Base-by-base conservation (phyloP, 169 alveolate species). In the Cryptosporidium viatorum region DNA sequence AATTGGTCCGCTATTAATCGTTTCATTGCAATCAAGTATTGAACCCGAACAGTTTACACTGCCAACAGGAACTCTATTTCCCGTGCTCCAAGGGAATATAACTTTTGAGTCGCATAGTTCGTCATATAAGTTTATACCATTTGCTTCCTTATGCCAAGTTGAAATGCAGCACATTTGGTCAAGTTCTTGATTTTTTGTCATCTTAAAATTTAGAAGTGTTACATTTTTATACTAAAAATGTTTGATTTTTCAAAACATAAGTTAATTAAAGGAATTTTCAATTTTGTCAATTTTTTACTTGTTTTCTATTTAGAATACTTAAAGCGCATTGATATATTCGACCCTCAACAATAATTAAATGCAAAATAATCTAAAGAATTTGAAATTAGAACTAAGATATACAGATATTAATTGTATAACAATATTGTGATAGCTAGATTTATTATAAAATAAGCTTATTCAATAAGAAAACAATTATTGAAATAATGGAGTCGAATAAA, bases 141-240 rank as follows among this genome's bases (percentile, higher is more conserved):
- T 69, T 55, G 70, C 8, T 31, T 73, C 86, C 51, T 31, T 73
- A 41, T 73, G 86, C 86, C 86, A 73, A 55, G 26, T 73, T 73
- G 86, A 73, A 73, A 73, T 73, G 31, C 86, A 73, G 31, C 86
- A 73, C 23, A n/a, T 37, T n/a, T 16, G 26, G 35, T 59, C 71
- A 33, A 35, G 68, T 51, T 55, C 68, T 23, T 59, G 70, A 52
- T 29, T 33, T 26, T 3, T n/a, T 58, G 68, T 26, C 84, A 70
- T 70, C 48, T 70, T 35, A 10, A 26, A 31, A 50, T 21, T 29
- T 69, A 23, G 21, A 41, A 31, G 39, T 18, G 4, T 37, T 69
- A 50, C 55, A 69, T 69, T 21, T 69, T 55, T 26, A 26, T 21
- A 0, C 67, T 10, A 55, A 0, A 8, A n/a, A n/a, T 26, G 18